Evolutionary conservation across 2,329 filamentous ascomycete genomes (phyloP), one percentile per base, ranked within the genome.

Genomic region (Metarhizium anisopliae): DNA sequence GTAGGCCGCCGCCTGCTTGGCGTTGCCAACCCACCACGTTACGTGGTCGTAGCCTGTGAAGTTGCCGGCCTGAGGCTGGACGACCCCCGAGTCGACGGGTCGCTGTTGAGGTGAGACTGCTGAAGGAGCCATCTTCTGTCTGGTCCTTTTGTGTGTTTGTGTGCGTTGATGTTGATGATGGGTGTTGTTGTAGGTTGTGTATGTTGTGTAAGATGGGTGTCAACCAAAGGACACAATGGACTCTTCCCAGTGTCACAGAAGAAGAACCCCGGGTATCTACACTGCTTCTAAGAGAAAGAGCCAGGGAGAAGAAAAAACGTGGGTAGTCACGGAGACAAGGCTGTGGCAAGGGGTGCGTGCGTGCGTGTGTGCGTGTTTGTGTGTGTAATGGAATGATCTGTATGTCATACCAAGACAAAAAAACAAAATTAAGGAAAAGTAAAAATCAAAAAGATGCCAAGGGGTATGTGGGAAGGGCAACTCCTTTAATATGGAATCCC

Each of bases 21-120:
- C 92, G 69, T 97, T 97, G 68, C 92, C 91, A 35, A 96, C 93
- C 77, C 90, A 96, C 92, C 92, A 96, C 63, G 90, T 92, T 56
- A 96, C 83, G 72, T 96, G 89, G 73, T 96, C 90, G 70, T 96
- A 96, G 67, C 90, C 91, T 59, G 83, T 82, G 75, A 95, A 92
- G 68, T 78, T 80, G 64, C 55, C 59, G 64, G 74, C 63, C 57
- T 69, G 67, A 55, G 70, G 67, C 47, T 68, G 64, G 45, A 68
- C 63, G 55, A 70, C 66, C 49, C 72, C 66, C 49, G 73, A 66
- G 62, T 74, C 71, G 51, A 68, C 68, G 62, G 74, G 69, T 59
- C 77, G 76, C 63, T 72, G 70, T 54, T 68, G 69, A 53, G 77
- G 74, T 49, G 77, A 76, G 64, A 82, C 74, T 58, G 81, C 81